Conservation (phyloP, 1,284 basidiomycete species). For the Puccinia coronata region DNA sequence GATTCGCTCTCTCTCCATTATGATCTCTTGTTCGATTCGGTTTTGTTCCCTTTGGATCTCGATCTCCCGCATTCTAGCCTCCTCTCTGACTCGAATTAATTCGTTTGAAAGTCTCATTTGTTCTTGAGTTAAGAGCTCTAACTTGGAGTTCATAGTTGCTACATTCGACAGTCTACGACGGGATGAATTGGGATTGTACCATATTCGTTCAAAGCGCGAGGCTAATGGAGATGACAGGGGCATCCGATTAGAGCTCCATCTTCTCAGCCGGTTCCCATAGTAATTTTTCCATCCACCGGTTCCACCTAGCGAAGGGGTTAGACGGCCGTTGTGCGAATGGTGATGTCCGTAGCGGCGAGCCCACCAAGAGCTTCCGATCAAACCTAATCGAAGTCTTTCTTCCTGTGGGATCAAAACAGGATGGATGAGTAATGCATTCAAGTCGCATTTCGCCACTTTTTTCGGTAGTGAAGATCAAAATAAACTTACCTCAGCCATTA, state of each 20-base stretch:
- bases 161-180: conserved; percentile 35
- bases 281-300: conserved; percentile 42
- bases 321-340: conserved; percentile 40
- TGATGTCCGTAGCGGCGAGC: conserved; percentile 41
- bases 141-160: conserved; percentile 28
- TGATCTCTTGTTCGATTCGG: conserved; percentile 40
- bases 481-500: conserved; percentile 47
- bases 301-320: conserved; percentile 5
- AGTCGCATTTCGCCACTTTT: background rate
- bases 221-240: conserved; percentile 34
- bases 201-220: conserved; percentile 48
- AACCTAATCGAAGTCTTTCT: conserved; percentile 48
- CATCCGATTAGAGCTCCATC: conserved; percentile 47
- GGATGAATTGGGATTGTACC: conserved; percentile 35
- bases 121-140: conserved; percentile 39
- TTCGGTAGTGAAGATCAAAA: background rate
- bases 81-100: conserved; percentile 32
- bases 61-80: conserved; percentile 34
- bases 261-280: conserved; percentile 35
- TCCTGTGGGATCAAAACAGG: conserved; percentile 25
- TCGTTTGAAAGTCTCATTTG: conserved; percentile 37
- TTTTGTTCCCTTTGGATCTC: conserved; percentile 43
- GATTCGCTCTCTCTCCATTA: conserved; percentile 30
- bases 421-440: background rate
- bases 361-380: conserved; percentile 49